These are phyloP conservation scores for Evansstolkia leycettana DNA, from an alignment of 495 filamentous ascomycete genomes.

Conservation along the genomic window DNA sequence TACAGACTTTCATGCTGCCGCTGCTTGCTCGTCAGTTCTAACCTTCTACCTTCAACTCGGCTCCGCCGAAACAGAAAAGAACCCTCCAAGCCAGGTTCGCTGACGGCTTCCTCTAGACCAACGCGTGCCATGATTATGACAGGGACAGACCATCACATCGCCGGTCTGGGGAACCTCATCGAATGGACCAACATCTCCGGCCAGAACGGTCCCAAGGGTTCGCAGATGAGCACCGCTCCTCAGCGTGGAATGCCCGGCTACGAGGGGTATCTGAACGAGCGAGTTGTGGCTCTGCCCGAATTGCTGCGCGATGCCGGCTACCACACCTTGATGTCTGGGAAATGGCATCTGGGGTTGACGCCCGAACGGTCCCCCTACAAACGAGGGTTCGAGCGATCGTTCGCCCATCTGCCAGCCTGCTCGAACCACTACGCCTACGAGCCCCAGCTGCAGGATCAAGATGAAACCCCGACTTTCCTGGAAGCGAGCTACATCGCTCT, in stretches of 20 bases:
- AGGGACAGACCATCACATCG: constrained; percentile 35
- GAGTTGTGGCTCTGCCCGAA: constrained; percentile 49
- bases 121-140: constrained; percentile 49
- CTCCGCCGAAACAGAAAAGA: no score
- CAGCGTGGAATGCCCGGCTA: constrained; percentile 50
- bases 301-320: constrained; percentile 50
- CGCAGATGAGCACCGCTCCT: constrained; percentile 27
- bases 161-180: constrained; percentile 33
- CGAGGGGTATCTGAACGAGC: constrained; percentile 53
- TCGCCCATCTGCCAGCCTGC: constrained; percentile 42
- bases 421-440: constrained; percentile 52
- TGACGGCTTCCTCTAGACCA: constrained; percentile 19
- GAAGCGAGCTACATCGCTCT: constrained; percentile 42
- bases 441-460: constrained; percentile 34
- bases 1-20: constrained; percentile 51
- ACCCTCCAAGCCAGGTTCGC: no score
- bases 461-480: constrained; percentile 37
- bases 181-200: constrained; percentile 38
- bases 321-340: constrained; percentile 48
- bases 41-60: neutral
- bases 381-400: constrained; percentile 33
- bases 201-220: constrained; percentile 32
- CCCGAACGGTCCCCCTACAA: constrained; percentile 29
- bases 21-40: constrained; percentile 42
- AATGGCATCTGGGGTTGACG: constrained; percentile 42